A percentile compares a stretch with the other conserved stretches of the same genome.
These are phyloP conservation scores for Populus trichocarpa DNA, from an alignment of 441 rosid genomes.

Conservation along the genomic window DNA sequence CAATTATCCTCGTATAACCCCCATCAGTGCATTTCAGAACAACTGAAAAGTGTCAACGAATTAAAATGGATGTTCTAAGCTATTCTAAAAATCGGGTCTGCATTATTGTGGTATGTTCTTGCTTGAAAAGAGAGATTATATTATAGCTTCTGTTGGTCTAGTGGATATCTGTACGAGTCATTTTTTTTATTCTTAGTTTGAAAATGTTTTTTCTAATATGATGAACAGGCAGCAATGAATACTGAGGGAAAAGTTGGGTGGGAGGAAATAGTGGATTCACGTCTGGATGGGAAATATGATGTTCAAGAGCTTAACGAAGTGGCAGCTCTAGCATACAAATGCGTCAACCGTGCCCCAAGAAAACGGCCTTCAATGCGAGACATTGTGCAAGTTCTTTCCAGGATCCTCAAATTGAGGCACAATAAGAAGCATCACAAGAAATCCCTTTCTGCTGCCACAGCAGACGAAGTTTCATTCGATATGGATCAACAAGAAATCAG, in stretches of 20 bases:
- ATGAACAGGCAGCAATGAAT: constrained; percentile 79
- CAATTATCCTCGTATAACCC: background rate
- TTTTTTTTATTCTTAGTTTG: background rate
- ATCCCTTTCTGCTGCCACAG: constrained; percentile 37
- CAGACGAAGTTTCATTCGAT: constrained; percentile 46
- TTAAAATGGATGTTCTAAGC: background rate
- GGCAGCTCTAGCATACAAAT: constrained; percentile 83
- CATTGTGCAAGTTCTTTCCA: constrained; percentile 75
- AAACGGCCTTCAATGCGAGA: constrained; percentile 95
- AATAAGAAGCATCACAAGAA: constrained; percentile 58
- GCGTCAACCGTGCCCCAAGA: constrained; percentile 61
- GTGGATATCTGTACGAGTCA: background rate
- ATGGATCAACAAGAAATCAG: constrained; percentile 44
- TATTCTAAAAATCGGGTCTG: background rate
- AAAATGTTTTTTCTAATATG: background rate
- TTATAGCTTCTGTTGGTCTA: background rate
- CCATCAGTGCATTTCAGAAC: background rate
- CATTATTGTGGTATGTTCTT: background rate
- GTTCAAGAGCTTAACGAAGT: constrained; percentile 77
- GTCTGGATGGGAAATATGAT: constrained; percentile 69
- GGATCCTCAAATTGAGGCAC: constrained; percentile 64
- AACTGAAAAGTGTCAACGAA: background rate
- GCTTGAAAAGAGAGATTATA: background rate
- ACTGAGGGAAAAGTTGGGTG: constrained; percentile 81
- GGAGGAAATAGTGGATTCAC: constrained; percentile 93